phyloP scores from a whole-genome alignment of 176 grass and related monocot genomes.

The Phoenix dactylifera region DNA sequence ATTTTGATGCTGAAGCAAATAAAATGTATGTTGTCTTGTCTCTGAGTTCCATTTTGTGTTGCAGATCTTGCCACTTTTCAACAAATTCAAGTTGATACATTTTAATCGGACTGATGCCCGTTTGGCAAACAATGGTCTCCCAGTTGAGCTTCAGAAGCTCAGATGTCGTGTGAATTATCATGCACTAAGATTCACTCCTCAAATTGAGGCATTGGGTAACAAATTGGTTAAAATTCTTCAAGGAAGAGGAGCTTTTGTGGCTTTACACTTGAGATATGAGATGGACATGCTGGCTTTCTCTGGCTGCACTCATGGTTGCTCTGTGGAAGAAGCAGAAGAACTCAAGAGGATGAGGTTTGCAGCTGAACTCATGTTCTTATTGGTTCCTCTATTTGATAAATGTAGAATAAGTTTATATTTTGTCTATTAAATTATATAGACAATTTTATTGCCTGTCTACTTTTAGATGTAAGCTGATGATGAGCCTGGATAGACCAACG shows the following conservation, averaged over 20 bases:
- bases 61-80: conserved; percentile 91
- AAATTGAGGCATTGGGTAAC: conserved; percentile 66
- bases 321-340: conserved; percentile 66
- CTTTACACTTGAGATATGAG: conserved; percentile 94
- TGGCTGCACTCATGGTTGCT: conserved; percentile 85
- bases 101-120: conserved; percentile 95
- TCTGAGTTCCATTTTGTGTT: conserved; percentile 16
- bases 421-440: background rate
- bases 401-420: background rate
- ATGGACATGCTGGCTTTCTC: conserved; percentile 99
- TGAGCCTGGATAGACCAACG: too few relatives aligned
- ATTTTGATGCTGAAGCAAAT: too few relatives aligned
- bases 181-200: conserved; percentile 73
- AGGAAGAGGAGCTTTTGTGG: conserved; percentile 55
- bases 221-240: conserved; percentile 52
- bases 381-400: background rate
- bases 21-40: background rate
- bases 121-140: conserved; percentile 80
- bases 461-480: too few relatives aligned
- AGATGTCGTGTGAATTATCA: conserved; percentile 86
- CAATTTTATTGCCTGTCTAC: too few relatives aligned
- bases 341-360: conserved; percentile 83
- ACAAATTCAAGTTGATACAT: conserved; percentile 73
- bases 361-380: background rate
- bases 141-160: conserved; percentile 60